Evolutionary conservation across 352 stramenopile genomes (phyloP).

Genomic region (Thalassiosira pacifica): DNA sequence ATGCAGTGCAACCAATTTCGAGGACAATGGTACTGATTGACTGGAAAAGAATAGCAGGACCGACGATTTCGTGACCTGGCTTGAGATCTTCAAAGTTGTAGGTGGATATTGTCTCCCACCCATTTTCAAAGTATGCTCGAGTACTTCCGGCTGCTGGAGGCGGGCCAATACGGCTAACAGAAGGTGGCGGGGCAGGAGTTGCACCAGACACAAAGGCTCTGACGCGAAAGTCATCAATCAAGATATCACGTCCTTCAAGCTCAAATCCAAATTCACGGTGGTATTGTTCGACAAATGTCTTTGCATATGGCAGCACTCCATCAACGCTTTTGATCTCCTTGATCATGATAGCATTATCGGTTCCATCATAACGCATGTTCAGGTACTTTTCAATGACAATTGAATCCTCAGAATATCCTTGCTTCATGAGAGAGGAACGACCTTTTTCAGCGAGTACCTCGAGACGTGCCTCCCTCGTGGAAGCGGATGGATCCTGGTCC

Average conservation of each 20-base stretch:
- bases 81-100: conserved; percentile 93
- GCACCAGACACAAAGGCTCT: conserved; percentile 90
- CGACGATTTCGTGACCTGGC: conserved; percentile 88
- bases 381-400: conserved; percentile 95
- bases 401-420: conserved; percentile 88
- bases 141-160: conserved; percentile 66
- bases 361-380: conserved; percentile 98
- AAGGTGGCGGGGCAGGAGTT: conserved; percentile 59
- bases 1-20: conserved; percentile 94
- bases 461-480: conserved; percentile 71
- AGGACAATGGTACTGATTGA: conserved; percentile 98
- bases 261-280: conserved; percentile 98
- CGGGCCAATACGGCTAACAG: conserved; percentile 50
- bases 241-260: conserved; percentile 92
- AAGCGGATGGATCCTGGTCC: conserved; percentile 57
- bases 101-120: conserved; percentile 72
- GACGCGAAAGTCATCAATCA: conserved; percentile 98
- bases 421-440: conserved; percentile 88
- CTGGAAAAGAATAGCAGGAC: conserved; percentile 98
- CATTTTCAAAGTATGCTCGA: conserved; percentile 89
- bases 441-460: conserved; percentile 86
- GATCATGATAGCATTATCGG: conserved; percentile 98
- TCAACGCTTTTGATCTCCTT: conserved; percentile 37
- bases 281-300: conserved; percentile 93
- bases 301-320: conserved; percentile 88